phyloP scores from a whole-genome alignment of 331 rosid genomes.

The Prunus yedoensis region DNA sequence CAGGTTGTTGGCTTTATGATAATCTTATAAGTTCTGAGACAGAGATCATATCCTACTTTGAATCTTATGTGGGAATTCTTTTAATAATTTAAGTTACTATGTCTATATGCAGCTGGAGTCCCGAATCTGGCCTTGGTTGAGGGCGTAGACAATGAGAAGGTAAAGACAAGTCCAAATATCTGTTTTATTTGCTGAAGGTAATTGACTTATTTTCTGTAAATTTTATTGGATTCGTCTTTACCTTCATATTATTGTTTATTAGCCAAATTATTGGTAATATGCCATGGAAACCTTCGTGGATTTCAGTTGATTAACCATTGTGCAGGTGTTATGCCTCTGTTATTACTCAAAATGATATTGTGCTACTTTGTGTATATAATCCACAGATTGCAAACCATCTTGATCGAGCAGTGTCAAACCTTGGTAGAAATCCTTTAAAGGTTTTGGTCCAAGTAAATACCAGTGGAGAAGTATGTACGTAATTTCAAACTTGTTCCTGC shows the following conservation, averaged over 20 bases:
- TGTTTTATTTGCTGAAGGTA: constrained; percentile 17
- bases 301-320: neutral
- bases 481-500: neutral
- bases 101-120: constrained; percentile 54
- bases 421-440: constrained; percentile 68
- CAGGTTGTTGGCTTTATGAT: neutral
- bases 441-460: constrained; percentile 88
- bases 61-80: neutral
- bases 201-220: neutral
- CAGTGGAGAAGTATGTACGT: constrained; percentile 90
- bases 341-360: constrained; percentile 18
- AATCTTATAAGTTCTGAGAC: neutral
- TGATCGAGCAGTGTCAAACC: constrained; percentile 66
- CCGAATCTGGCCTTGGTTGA: constrained; percentile 78
- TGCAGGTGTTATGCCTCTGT: neutral
- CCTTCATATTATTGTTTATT: too few relatives aligned
- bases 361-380: constrained; percentile 27
- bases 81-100: neutral
- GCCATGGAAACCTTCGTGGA: neutral
- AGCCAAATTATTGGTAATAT: neutral
- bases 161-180: constrained; percentile 35
- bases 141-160: constrained; percentile 88
- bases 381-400: constrained; percentile 79
- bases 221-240: neutral
- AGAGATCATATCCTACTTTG: constrained; percentile 6